These are phyloP conservation scores for Beta corolliflora DNA, from an alignment of 179 eudicot genomes.

Conservation along the genomic window DNA sequence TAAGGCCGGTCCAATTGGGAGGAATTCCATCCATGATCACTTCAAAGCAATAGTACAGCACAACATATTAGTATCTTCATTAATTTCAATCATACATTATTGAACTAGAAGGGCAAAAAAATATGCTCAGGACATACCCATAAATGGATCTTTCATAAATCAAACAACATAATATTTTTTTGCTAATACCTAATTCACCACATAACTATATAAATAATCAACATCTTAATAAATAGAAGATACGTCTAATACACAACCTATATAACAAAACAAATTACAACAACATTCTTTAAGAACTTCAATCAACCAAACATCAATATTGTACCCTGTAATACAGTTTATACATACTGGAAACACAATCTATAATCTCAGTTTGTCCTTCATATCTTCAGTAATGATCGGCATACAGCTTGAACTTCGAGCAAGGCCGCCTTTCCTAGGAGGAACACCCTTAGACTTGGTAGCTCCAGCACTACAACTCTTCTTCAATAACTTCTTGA, in stretches of 20 bases:
- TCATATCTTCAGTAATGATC: slow-evolving; percentile 25
- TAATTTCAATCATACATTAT: too few species aligned
- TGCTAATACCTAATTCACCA: background rate
- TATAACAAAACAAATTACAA: background rate
- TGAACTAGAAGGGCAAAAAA: too few species aligned
- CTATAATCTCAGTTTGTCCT: slow-evolving; percentile 24
- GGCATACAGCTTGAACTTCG: slow-evolving; percentile 40
- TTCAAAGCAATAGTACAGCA: too few species aligned
- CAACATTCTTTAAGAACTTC: background rate
- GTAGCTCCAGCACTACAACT: slow-evolving; percentile 16
- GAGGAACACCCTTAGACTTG: slow-evolving; percentile 8
- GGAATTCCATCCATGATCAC: too few species aligned
- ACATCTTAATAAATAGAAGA: too few species aligned
- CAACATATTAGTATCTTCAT: too few species aligned
- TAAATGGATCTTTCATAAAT: background rate
- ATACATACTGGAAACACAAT: too few species aligned
- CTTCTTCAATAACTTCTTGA: slow-evolving; percentile 27
- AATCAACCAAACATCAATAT: background rate
- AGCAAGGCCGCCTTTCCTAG: slow-evolving; percentile 20
- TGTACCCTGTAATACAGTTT: background rate
- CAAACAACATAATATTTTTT: too few species aligned
- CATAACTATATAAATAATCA: background rate
- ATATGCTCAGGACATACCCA: too few species aligned
- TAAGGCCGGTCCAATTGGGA: too few species aligned
- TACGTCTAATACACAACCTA: background rate